Evolutionary conservation across 495 filamentous ascomycete species (phyloP), one percentile per base, ranked within the genome.

Genomic region (Glutinoglossum americanum): DNA sequence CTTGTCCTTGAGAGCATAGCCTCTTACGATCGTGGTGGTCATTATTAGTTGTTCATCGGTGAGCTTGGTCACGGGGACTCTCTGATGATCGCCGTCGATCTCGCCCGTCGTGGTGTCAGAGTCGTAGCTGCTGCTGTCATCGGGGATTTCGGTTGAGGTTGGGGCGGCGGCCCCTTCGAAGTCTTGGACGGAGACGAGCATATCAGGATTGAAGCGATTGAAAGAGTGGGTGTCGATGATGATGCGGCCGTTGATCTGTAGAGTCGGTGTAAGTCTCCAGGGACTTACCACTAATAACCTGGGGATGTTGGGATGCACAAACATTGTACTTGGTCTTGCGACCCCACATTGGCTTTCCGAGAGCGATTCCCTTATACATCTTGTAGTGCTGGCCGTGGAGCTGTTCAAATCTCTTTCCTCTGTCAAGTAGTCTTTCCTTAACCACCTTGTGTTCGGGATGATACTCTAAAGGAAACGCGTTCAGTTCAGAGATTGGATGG

Each of bases 331-430:
- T 61, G 37, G 37, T 15, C n/a, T 10, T 45, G 17, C 41, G 17
- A 45, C 41, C 41, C n/a, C n/a, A 45, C 3, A 45, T 45, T 10
- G 17, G 41, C 41, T 45, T 45, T 19, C 17, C 41, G 21, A 45
- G n/a, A 21, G 41, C 41, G n/a, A 45, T 3, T 1, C 41, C 41
- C 1, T 45, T 45, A n/a, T 37, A 54, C 33, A 25, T 37, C 19
- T 27, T 25, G 23, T 28, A 27, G 33, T 54, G 27, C 27, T 19
- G 17, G 5, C 51, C 51, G 59, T 87, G 87, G 69, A 94, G 80
- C 67, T 89, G 90, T 67, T 80, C 73, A 63, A 94, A 94, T 59
- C 83, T 84, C 72, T 83, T 87, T 51, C 89, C 89, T 5, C 89
- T 83, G 59, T 87, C 84, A 58, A 94, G 76, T 13, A 96, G 75